Evolutionary conservation across 2,329 filamentous ascomycete genomes (phyloP), one percentile per base, ranked within the genome.

Genomic region (Orbilia blumenaviensis): DNA sequence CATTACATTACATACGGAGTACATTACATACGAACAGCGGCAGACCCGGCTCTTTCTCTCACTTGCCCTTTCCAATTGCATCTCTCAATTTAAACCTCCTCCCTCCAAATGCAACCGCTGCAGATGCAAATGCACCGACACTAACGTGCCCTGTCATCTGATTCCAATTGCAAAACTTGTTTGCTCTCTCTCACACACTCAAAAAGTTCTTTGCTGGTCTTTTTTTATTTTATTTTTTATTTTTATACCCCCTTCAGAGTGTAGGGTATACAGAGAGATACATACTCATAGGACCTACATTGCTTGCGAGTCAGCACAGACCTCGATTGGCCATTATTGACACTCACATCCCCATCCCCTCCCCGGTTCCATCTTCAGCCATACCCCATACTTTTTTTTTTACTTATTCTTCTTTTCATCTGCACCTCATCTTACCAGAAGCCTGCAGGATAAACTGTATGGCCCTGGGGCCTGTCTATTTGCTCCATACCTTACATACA

Each of bases 31-130:
- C n/a, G 2, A 29, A 42, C 58, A 16, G 6, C 58, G n/a, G 27
- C 60, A 50, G 25, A 23, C 29, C 42, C 63, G 48, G 21, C 38
- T 56, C 23, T 34, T 10, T 34, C 10, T 58, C 36, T 58, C 21
- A 66, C 63, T 58, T 67, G 36, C 63, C 25, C 29, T 67, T 67
- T 67, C 63, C 50, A 56, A 67, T 48, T 41, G 63, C 50, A 46
- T 36, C 38, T 44, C 61, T n/a, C n/a, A n/a, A n/a, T n/a, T n/a
- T n/a, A n/a, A 27, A 44, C 44, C 21, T 52, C 61, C 14, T 34
- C 23, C 36, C 2, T n/a, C 16, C n/a, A n/a, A n/a, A n/a, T 42
- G 44, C 46, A 29, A 29, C 25, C 10, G 12, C 46, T n/a, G 16
- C 48, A 44, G 21, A 21, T 36, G 21, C 50, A 38, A 38, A 23